Percentiles rank a stretch among this genome's conserved stretches.
Conservation (phyloP, 106 monocot genomes). For the Phalaenopsis equestris region DNA sequence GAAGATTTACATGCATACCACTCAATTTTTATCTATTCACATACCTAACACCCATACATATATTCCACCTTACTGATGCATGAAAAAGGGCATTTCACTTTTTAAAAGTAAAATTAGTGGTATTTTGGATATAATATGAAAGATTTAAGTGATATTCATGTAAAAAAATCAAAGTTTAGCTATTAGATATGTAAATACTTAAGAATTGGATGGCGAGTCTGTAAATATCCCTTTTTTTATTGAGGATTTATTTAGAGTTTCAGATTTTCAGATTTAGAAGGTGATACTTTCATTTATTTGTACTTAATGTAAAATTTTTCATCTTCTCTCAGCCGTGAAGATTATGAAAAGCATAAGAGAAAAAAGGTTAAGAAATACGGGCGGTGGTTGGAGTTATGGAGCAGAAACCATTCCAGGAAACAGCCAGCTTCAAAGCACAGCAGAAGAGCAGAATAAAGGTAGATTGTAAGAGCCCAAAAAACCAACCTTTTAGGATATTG, state of each 20-base stretch:
- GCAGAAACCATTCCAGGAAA: constrained; percentile 63
- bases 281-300: background rate
- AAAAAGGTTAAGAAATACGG: constrained; percentile 45
- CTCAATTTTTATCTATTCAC: no score
- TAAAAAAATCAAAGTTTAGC: background rate
- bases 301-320: background rate
- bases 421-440: constrained; percentile 25
- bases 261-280: no score
- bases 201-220: no score
- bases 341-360: constrained; percentile 59
- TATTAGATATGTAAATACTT: no score
- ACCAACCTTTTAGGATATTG: background rate
- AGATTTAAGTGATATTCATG: background rate
- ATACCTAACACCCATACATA: no score
- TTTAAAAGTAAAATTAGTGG: no score
- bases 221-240: no score
- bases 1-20: no score
- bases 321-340: constrained; percentile 43
- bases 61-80: no score
- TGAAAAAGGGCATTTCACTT: no score
- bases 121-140: background rate
- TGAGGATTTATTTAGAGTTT: no score
- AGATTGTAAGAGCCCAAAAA: background rate
- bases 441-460: constrained; percentile 11
- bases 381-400: constrained; percentile 13